phyloP scores from a whole-genome alignment of 257 asterid genomes.

The Henckelia pumila region DNA sequence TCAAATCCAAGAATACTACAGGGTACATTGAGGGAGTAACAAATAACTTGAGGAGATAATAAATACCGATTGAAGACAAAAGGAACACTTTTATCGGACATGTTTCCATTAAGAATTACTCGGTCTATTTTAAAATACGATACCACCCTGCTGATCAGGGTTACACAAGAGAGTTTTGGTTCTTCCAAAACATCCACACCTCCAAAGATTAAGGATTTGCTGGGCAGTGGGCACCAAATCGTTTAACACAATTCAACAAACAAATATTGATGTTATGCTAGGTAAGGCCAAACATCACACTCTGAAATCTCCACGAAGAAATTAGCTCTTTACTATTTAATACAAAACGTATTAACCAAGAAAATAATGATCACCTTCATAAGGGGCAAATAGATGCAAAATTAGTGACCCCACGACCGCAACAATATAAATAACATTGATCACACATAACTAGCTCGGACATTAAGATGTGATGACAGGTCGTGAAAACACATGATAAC shows the following conservation, averaged over 20 bases:
- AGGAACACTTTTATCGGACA: neutral
- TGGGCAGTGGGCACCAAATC: neutral
- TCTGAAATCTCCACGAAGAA: neutral
- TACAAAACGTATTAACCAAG: neutral
- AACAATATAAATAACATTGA: neutral
- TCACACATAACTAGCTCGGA: conserved; percentile 1
- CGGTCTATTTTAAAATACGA: neutral
- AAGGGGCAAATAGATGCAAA: neutral
- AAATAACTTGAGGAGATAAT: neutral
- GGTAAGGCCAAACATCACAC: neutral
- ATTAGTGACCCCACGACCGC: neutral
- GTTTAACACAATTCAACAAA: neutral
- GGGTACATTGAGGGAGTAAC: neutral
- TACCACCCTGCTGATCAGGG: neutral
- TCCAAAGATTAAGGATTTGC: neutral
- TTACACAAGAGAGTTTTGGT: neutral
- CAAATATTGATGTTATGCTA: neutral
- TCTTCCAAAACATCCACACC: neutral
- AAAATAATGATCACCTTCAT: neutral
- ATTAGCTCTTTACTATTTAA: too few species aligned
- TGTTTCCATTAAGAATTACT: neutral
- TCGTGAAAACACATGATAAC: neutral
- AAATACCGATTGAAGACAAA: neutral
- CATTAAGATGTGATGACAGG: neutral
- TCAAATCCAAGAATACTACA: neutral